Percentiles rank a stretch among this genome's conserved stretches.
phyloP scores from a whole-genome alignment of 257 asterid genomes.

The Catharanthus roseus region DNA sequence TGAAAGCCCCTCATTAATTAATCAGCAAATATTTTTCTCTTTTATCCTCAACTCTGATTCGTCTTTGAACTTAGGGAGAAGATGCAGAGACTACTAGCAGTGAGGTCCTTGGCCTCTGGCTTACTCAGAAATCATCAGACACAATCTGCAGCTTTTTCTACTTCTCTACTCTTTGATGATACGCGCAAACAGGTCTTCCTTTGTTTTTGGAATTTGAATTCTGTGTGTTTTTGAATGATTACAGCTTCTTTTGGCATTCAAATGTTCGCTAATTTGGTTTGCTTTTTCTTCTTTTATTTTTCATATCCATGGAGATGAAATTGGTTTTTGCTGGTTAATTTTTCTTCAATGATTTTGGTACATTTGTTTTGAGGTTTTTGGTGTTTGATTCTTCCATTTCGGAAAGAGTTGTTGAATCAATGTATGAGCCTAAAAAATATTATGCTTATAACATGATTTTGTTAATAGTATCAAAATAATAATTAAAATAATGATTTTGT shows the following conservation, averaged over 20 bases:
- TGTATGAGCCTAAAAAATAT: neutral
- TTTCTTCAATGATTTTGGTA: too few relatives aligned
- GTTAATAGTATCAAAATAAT: neutral
- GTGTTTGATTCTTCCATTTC: neutral
- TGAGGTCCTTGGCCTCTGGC: constrained; percentile 47
- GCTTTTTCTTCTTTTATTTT: neutral
- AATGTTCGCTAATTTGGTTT: neutral
- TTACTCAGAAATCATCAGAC: constrained; percentile 25
- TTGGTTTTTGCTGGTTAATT: neutral
- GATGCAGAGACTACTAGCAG: constrained; percentile 61
- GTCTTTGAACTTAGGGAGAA: constrained; percentile 1
- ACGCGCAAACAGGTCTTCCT: constrained; percentile 77
- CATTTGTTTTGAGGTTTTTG: neutral
- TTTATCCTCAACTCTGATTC: neutral
- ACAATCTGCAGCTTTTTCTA: constrained; percentile 53
- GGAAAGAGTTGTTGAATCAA: neutral
- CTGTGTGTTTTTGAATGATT: neutral
- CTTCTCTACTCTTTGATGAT: constrained; percentile 78
- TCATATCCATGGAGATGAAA: neutral
- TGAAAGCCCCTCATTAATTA: too few relatives aligned
- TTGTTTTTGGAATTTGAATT: neutral
- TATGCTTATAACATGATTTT: neutral
- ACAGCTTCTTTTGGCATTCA: neutral
- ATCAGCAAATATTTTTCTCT: too few relatives aligned
- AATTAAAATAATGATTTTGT: neutral